phyloP scores from a whole-genome alignment of 163 green algal species.

The Dunaliella salina region DNA sequence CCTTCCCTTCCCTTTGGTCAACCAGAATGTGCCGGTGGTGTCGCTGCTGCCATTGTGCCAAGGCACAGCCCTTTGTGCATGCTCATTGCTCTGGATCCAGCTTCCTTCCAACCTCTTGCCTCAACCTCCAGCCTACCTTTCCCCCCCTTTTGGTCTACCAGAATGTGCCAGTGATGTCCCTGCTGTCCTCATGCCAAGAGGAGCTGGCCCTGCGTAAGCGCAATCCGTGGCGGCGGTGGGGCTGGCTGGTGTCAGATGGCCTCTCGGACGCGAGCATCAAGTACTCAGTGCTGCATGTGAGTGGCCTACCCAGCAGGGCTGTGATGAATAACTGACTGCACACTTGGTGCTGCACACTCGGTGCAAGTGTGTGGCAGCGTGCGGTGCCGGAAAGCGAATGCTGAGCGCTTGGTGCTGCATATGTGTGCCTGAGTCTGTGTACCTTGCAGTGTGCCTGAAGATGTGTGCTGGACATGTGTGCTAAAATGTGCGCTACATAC shows the following conservation, averaged over 20 bases:
- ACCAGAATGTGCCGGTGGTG: too few species aligned
- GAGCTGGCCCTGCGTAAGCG: conserved; percentile 16
- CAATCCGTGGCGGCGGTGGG: background rate
- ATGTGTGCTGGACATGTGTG: background rate
- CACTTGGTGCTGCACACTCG: background rate
- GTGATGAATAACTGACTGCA: too few species aligned
- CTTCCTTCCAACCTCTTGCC: too few species aligned
- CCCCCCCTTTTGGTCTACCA: too few species aligned
- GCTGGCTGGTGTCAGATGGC: conserved; percentile 19
- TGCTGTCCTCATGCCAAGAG: conserved; percentile 20
- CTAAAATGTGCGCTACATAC: too few species aligned
- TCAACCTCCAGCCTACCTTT: too few species aligned
- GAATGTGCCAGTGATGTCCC: conserved; percentile 20
- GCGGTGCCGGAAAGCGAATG: background rate
- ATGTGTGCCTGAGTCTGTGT: background rate
- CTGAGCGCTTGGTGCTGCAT: background rate
- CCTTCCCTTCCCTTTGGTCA: too few species aligned
- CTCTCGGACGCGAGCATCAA: conserved; percentile 11
- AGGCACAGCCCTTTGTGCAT: too few species aligned
- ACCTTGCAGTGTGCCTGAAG: too few species aligned
- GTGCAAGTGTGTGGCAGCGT: background rate
- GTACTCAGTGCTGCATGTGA: conserved; percentile 18
- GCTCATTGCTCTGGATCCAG: too few species aligned
- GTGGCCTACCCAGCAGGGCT: background rate
- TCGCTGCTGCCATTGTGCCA: too few species aligned